Evolutionary conservation across 1,284 basidiomycete genomes (phyloP).

Genomic region (Pisolithus thermaeus): DNA sequence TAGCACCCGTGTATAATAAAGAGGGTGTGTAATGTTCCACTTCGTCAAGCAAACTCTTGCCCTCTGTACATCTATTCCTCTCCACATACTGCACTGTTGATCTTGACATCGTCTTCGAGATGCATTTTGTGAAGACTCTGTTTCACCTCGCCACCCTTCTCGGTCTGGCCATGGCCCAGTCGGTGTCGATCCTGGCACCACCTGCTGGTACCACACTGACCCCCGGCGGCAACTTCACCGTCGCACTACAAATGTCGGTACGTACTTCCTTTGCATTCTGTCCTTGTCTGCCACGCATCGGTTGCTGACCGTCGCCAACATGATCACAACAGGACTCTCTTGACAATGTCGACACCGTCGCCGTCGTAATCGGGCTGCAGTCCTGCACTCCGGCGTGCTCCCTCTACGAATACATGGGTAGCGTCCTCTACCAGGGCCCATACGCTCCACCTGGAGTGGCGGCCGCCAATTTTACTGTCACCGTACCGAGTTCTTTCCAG

Average conservation of each 20-base stretch:
- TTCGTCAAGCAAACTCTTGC: no score
- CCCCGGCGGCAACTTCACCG: not conserved
- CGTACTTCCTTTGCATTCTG: not conserved
- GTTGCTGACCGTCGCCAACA: no score
- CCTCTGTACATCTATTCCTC: no score
- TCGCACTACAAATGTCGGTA: not conserved
- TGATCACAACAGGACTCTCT: slow-evolving; percentile 12
- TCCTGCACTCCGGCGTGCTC: slow-evolving; percentile 11
- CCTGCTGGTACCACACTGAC: not conserved
- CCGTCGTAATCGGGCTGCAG: slow-evolving; percentile 21
- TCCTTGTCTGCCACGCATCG: no score
- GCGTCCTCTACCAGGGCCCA: slow-evolving; percentile 19
- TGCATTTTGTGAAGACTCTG: not conserved
- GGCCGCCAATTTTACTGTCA: slow-evolving; percentile 19
- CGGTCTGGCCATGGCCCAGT: not conserved
- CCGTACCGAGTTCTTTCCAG: slow-evolving; percentile 13
- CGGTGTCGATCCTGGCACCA: not conserved
- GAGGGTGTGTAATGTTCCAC: no score
- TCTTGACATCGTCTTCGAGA: no score
- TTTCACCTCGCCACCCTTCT: not conserved
- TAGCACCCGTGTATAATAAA: no score
- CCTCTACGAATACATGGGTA: slow-evolving; percentile 15
- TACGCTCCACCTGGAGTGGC: slow-evolving; percentile 6
- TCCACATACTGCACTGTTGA: no score
- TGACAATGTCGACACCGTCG: slow-evolving; percentile 21